Percentiles rank a stretch among this genome's conserved stretches.
Evolutionary conservation across 2,329 filamentous ascomycete species (phyloP).

Genomic region (Diaporthe nobilis): DNA sequence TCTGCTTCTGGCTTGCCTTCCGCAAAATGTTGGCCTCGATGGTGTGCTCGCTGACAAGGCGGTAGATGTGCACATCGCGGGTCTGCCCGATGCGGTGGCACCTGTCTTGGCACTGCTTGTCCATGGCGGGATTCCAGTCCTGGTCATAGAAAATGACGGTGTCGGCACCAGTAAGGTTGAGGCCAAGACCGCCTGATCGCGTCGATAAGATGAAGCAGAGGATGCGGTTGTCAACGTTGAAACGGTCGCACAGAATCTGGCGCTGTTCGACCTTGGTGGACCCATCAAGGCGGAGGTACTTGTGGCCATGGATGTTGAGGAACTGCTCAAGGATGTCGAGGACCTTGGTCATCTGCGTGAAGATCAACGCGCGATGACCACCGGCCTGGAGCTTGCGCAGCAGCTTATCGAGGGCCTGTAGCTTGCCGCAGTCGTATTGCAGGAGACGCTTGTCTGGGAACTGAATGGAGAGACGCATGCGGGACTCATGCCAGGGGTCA

Average conservation of each 20-base stretch:
- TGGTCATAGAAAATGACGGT: conserved; percentile 99
- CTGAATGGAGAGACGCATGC: conserved; percentile 93
- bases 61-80: conserved; percentile 97
- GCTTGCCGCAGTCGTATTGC: conserved; percentile 97
- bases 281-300: conserved; percentile 96
- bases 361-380: conserved; percentile 95
- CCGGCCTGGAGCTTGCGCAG: conserved; percentile 89
- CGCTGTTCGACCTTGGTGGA: conserved; percentile 96
- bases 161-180: conserved; percentile 96
- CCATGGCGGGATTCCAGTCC: conserved; percentile 99
- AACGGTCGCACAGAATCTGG: conserved; percentile 94
- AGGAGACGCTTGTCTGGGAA: conserved; percentile 97
- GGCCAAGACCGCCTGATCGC: conserved; percentile 92
- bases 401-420: conserved; percentile 89
- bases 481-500: conserved; percentile 94
- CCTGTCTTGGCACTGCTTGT: conserved; percentile 98
- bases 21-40: conserved; percentile 98
- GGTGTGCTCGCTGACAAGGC: conserved; percentile 91
- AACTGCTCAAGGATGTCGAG: conserved; percentile 98
- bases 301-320: conserved; percentile 96
- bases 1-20: conserved; percentile 96
- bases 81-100: conserved; percentile 98
- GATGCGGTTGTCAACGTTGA: conserved; percentile 95
- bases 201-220: conserved; percentile 96
- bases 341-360: conserved; percentile 99